Base-by-base conservation (phyloP, 306 rosid species). In the Sindora glabra region DNA sequence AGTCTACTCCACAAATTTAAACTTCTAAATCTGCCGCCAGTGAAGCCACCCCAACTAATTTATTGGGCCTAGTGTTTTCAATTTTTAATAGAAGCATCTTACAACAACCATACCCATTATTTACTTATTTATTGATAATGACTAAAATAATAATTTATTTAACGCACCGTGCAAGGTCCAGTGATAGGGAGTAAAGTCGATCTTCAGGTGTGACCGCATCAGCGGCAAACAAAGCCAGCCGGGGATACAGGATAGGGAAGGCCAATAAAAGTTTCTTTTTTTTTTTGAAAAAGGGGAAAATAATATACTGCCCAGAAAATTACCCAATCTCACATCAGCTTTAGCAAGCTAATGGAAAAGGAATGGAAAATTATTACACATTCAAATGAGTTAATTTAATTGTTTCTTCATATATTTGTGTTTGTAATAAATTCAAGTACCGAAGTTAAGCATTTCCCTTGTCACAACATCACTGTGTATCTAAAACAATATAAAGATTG, bases 391-490 rank as follows among this genome's bases (percentile, higher is more conserved):
- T 71, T 48, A 47, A 74, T 75, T 74, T 64, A 51, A 76, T 61
- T 68, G 75, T 45, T 64, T 73, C 71, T 75, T 73, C 71, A 77
- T 77, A 78, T 74, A 73, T 80, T 78, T 72, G 78, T 88, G 58
- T 80, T 59, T 78, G 86, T 74, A 82, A 81, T 78, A 77, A 78
- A 84, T 67, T 65, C 56, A 82, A 84, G 79, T 80, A 75, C 68
- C 75, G n/a, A 82, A 84, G 77, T 80, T 80, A 52, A 80, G 83
- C 83, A 75, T 71, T 79, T 74, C 49, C 77, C 62, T 67, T 65
- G 86, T 74, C 84, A 79, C 80, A 77, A 71, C 78, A 77, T 75
- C 70, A 65, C 50, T 42, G 56, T 81, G 81, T 79, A 84, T 79
- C 68, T 64, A 46, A 74, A 65, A 54, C 48, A 74, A 74, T 37